phyloP scores from a whole-genome alignment of 2,329 filamentous ascomycete species.

The Trichoderma polysporum region DNA sequence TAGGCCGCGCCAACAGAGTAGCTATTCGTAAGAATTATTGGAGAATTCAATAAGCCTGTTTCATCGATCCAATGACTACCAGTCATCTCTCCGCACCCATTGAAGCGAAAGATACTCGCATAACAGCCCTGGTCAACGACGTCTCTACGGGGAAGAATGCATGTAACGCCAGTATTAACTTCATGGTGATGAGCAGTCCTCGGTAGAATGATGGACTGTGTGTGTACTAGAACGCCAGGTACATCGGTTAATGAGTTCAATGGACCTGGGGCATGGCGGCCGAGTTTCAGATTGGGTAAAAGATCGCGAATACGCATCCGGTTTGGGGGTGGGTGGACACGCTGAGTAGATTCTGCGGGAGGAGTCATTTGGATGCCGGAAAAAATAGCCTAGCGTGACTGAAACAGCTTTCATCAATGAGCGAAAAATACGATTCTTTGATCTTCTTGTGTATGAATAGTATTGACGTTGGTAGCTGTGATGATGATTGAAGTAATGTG shows the following conservation, averaged over 20 bases:
- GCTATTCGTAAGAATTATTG: constrained; percentile 57
- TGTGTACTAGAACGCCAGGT: constrained; percentile 43
- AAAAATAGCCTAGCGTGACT: too few relatives aligned
- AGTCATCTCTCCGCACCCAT: constrained; percentile 59
- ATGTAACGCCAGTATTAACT: constrained; percentile 47
- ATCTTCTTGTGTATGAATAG: too few relatives aligned
- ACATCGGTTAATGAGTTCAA: constrained; percentile 49
- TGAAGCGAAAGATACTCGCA: constrained; percentile 53
- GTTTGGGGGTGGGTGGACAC: constrained; percentile 14
- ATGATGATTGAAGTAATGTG: too few relatives aligned
- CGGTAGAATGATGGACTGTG: constrained; percentile 38
- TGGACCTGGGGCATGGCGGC: constrained; percentile 41
- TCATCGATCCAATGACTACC: constrained; percentile 58
- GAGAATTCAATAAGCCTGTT: constrained; percentile 54
- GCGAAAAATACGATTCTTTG: too few relatives aligned
- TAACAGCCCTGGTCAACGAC: constrained; percentile 45
- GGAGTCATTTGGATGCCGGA: background rate
- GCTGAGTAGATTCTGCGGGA: background rate
- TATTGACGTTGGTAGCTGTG: too few relatives aligned
- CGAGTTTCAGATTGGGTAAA: constrained; percentile 41
- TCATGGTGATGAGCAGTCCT: background rate
- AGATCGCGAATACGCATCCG: constrained; percentile 37
- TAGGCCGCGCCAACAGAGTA: constrained; percentile 48
- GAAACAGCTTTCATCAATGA: too few relatives aligned
- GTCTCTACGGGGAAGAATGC: constrained; percentile 42